Evolutionary conservation across 176 grass and related monocot genomes (phyloP), one percentile per base, ranked within the genome.

Genomic region (Aegilops speltoides): DNA sequence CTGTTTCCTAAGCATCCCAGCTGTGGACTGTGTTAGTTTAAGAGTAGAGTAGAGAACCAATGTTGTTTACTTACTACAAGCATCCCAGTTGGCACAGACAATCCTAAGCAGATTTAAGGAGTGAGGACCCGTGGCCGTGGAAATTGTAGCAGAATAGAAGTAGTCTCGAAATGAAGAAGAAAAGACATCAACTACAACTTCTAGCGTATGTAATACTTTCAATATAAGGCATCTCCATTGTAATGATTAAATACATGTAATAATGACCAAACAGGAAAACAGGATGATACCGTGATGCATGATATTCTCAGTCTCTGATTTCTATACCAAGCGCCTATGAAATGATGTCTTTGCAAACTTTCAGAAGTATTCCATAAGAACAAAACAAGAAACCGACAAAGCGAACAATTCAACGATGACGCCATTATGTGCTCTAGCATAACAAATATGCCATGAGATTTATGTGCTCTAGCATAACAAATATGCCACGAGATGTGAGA

Each of bases 51-150:
- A 59, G 31, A 10, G 79, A 7, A 7, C 25, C 60, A 23, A 72
- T 86, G 57, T 41, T 79, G 73, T 72, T 65, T 78, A 32, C 63
- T 82, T 52, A 54, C 50, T 54, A 52, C 62, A 86, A 43, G 79
- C 73, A 90, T 83, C 54, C 22, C 31, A 45, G 56, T 45, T 83
- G 45, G 23, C 54, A 33, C 73, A 73, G 24, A 67, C 54, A 72
- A 86, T 68, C 57, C 46, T 13, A 22, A 73, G 24, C 19, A 43
- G 15, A 82, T 82, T 28, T 36, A 76, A 80, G 67, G 31, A 73
- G 32, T 14, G 60, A n/a, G 20, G 54, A 79, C 71, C 7, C 5
- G 20, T 61, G 22, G 70, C 32, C 32, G 33, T 37, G 36, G 36
- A 81, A n/a, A n/a, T n/a, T n/a, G n/a, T n/a, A n/a, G 33, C 46